Evolutionary conservation across 1,139 yeast genomes (phyloP).

Genomic region (Hemisphaericaspora xylanilytica): DNA sequence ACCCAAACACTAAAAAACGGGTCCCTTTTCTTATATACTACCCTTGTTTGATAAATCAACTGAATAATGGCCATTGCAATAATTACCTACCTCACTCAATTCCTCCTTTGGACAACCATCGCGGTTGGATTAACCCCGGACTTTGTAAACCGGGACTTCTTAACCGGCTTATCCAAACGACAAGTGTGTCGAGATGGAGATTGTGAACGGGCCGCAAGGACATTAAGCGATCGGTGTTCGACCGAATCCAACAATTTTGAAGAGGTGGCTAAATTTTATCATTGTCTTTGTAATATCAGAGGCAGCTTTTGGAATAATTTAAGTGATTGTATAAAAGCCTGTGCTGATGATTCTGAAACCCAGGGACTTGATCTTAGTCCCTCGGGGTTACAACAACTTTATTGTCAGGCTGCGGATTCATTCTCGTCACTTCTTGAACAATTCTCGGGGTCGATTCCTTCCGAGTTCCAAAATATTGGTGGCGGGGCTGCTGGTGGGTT

Average conservation of each 20-base stretch:
- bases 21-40: too few relatives aligned
- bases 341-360: slow-evolving; percentile 1
- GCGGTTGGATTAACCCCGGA: too few relatives aligned
- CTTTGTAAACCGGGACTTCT: too few relatives aligned
- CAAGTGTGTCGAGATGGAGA: too few relatives aligned
- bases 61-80: too few relatives aligned
- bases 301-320: slow-evolving; percentile 6
- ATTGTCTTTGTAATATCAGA: slow-evolving; percentile 8
- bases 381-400: slow-evolving; percentile 4
- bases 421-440: slow-evolving; percentile 4
- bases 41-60: too few relatives aligned
- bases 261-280: not conserved
- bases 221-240: not conserved
- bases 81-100: too few relatives aligned
- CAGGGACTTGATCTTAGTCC: slow-evolving; percentile 3
- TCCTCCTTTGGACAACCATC: too few relatives aligned
- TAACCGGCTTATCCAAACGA: too few relatives aligned
- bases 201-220: slow-evolving; percentile 3
- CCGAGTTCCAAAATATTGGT: slow-evolving; percentile 3
- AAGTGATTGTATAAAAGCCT: slow-evolving; percentile 6
- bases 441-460: slow-evolving; percentile 4
- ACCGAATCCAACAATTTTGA: not conserved
- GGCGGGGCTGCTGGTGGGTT: not conserved
- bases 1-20: too few relatives aligned
- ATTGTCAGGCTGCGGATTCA: slow-evolving; percentile 7